Evolutionary conservation across 2,329 filamentous ascomycete species (phyloP).

Genomic region (Talaromyces sp.): DNA sequence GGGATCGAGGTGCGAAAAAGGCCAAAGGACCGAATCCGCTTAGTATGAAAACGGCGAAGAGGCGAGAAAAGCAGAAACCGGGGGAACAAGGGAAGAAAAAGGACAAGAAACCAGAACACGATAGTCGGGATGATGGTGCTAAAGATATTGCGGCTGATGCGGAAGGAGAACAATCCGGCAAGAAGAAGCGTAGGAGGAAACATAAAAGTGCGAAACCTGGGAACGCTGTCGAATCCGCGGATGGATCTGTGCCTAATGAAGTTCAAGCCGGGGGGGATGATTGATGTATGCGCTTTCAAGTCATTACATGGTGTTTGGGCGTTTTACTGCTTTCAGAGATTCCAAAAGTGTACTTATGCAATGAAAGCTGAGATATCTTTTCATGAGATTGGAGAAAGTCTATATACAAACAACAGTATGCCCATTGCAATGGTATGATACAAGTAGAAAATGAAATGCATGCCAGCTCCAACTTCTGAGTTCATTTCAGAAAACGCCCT

Average conservation of each 20-base stretch:
- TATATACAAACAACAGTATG: conserved; percentile 1
- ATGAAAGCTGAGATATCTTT: background rate
- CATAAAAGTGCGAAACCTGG: conserved; percentile 26
- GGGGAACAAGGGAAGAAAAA: conserved; percentile 17
- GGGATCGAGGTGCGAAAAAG: conserved; percentile 28
- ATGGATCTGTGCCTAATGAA: background rate
- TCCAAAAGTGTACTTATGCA: background rate
- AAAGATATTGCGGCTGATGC: conserved; percentile 16
- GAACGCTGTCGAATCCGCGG: conserved; percentile 13
- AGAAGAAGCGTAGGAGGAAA: conserved; percentile 31
- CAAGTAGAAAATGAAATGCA: background rate
- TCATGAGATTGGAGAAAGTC: conserved; percentile 3
- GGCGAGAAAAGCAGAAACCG: conserved; percentile 23
- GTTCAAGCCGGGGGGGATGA: conserved; percentile 1
- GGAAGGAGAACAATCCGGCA: conserved; percentile 1
- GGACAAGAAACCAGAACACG: conserved; percentile 16
- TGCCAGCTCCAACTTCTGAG: background rate
- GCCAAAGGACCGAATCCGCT: conserved; percentile 45
- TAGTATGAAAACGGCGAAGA: conserved; percentile 46
- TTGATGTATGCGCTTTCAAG: background rate
- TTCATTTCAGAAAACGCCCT: conserved; percentile 4
- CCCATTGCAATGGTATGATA: background rate
- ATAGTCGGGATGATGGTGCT: conserved; percentile 13
- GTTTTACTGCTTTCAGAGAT: conserved; percentile 1
- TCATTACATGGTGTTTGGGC: conserved; percentile 9